Percentiles rank a stretch among this genome's conserved stretches.
Evolutionary conservation across 2,329 filamentous ascomycete genomes (phyloP).

Genomic region (Sporothrix dimorphospora): DNA sequence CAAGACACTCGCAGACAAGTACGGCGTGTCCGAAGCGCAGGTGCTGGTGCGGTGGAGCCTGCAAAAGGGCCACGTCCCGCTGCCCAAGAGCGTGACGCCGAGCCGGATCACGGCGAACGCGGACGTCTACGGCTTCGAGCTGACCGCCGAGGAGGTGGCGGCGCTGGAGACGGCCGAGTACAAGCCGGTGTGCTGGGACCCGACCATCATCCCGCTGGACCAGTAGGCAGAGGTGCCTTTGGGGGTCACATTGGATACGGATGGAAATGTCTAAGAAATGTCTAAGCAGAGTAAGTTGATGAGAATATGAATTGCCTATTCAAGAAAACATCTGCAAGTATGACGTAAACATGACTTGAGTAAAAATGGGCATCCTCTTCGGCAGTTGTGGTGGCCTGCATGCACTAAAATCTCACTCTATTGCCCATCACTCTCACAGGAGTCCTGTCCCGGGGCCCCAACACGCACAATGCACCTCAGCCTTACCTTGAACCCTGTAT

Average conservation of each 20-base stretch:
- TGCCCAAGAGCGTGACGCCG: slow-evolving; percentile 66
- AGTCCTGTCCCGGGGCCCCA: no score
- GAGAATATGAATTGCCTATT: neutral
- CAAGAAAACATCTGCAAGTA: neutral
- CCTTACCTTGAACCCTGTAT: no score
- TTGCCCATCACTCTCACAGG: neutral
- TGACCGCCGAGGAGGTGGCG: slow-evolving; percentile 59
- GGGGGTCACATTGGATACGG: no score
- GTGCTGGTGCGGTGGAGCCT: slow-evolving; percentile 79
- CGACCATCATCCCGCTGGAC: slow-evolving; percentile 34
- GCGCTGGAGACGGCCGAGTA: slow-evolving; percentile 45
- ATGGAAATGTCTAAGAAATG: no score
- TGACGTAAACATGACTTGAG: no score
- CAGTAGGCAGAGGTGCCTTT: slow-evolving; percentile 22
- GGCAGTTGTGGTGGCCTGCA: neutral
- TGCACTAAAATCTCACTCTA: neutral
- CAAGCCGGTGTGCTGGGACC: slow-evolving; percentile 40
- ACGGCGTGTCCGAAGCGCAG: slow-evolving; percentile 75
- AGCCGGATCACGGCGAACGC: slow-evolving; percentile 65
- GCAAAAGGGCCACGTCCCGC: slow-evolving; percentile 72
- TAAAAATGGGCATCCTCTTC: neutral
- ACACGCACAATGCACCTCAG: no score
- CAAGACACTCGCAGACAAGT: slow-evolving; percentile 67
- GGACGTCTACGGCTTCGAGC: slow-evolving; percentile 63
- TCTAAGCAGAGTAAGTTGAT: no score